A percentile compares a stretch with the other conserved stretches of the same genome.
Evolutionary conservation across 148 eudicot species (phyloP).

Genomic region (Rhododendron mucronatum): DNA sequence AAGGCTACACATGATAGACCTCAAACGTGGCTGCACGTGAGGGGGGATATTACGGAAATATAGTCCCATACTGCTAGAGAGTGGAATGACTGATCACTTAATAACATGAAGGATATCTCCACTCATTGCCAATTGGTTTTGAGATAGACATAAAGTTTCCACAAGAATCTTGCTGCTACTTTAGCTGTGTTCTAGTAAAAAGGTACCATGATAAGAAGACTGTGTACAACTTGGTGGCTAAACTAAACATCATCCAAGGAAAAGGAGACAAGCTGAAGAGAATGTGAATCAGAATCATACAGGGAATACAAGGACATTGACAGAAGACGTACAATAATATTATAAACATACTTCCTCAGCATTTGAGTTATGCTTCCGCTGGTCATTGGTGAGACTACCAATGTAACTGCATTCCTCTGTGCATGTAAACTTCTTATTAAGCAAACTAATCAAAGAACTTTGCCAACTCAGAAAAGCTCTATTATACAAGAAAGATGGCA

Average conservation of each 20-base stretch:
- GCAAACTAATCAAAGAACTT: background rate
- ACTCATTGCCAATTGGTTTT: no score
- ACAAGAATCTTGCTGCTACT: background rate
- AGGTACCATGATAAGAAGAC: background rate
- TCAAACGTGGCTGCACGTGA: no score
- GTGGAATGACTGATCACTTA: no score
- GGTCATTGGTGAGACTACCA: conserved; percentile 53
- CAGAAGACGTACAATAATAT: background rate
- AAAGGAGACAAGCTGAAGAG: conserved; percentile 10
- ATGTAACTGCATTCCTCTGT: conserved; percentile 53
- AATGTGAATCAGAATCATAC: background rate
- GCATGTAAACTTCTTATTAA: conserved; percentile 10
- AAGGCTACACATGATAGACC: no score
- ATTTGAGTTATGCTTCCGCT: conserved; percentile 46
- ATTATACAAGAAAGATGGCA: background rate
- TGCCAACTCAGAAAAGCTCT: background rate
- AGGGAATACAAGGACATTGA: background rate
- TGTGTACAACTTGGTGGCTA: background rate
- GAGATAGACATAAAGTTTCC: no score
- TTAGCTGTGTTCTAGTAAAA: background rate
- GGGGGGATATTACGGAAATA: no score
- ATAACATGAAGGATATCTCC: no score
- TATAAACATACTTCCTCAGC: conserved; percentile 52
- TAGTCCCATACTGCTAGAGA: no score
- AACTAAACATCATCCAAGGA: conserved; percentile 2